These are phyloP conservation scores for Fraxinus excelsior DNA, from an alignment of 257 asterid species.

Conservation along the genomic window DNA sequence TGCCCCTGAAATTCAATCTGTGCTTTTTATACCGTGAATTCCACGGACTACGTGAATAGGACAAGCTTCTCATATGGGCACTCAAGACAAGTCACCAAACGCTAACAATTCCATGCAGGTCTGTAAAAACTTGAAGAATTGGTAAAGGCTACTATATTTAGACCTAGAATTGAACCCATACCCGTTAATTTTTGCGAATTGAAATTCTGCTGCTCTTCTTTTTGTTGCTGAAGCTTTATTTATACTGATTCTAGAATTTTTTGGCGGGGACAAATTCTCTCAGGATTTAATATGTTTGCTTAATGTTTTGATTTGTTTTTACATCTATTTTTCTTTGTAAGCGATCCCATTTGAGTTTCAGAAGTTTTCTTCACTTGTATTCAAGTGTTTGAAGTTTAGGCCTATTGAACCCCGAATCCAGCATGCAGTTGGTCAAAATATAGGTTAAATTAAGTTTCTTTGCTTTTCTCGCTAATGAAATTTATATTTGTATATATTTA, in stretches of 20 bases:
- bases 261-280: neutral
- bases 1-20: constrained; percentile 24
- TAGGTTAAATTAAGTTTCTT: neutral
- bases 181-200: neutral
- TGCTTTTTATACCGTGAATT: constrained; percentile 35
- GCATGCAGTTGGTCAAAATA: neutral
- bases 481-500: neutral
- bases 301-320: neutral
- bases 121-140: constrained; percentile 18
- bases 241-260: neutral
- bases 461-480: neutral
- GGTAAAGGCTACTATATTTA: neutral
- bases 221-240: neutral
- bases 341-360: neutral
- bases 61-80: constrained; percentile 39
- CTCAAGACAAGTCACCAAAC: constrained; percentile 54
- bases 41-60: constrained; percentile 21
- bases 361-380: neutral
- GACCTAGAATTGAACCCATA: neutral
- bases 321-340: neutral
- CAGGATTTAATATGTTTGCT: neutral
- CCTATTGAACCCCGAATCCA: neutral
- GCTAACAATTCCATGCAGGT: constrained; percentile 57
- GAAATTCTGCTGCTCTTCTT: neutral
- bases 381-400: neutral